Conservation (phyloP, 768 basidiomycete species). For the Mrakia blollopis region DNA sequence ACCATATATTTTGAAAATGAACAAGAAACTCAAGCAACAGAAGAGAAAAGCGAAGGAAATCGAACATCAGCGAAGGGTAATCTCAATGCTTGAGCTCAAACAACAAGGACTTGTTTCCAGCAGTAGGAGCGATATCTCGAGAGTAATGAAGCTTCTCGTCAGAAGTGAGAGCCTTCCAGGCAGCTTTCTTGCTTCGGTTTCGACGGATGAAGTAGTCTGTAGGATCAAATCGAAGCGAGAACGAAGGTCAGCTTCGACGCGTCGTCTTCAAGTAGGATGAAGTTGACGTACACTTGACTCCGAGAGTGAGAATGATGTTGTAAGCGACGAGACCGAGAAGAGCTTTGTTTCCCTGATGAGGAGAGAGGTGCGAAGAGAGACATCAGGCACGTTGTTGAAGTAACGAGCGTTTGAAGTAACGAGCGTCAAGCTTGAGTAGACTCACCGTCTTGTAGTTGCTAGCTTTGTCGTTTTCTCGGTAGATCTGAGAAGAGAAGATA, state of each 20-base stretch:
- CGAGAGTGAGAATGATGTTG: neutral
- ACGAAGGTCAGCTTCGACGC: too few relatives aligned
- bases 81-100: conserved; percentile 17
- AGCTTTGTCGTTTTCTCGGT: conserved; percentile 50
- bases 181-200: conserved; percentile 9
- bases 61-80: too few relatives aligned
- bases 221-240: neutral
- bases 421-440: too few relatives aligned
- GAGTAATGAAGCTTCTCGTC: conserved; percentile 8
- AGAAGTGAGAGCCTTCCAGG: neutral
- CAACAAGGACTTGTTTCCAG: conserved; percentile 10
- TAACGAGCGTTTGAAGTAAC: too few relatives aligned
- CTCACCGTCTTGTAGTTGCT: neutral
- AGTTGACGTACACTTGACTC: too few relatives aligned
- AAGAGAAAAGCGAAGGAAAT: too few relatives aligned
- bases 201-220: conserved; percentile 13
- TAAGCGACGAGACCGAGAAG: neutral
- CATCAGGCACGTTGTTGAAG: neutral
- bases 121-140: neutral
- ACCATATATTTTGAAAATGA: too few relatives aligned
- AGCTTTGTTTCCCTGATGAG: too few relatives aligned
- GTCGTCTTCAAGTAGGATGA: too few relatives aligned
- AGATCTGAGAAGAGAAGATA: conserved; percentile 45
- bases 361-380: too few relatives aligned
- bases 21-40: too few relatives aligned